Evolutionary conservation across 306 rosid species (phyloP).

Genomic region (Cyclanthera cordifolia): DNA sequence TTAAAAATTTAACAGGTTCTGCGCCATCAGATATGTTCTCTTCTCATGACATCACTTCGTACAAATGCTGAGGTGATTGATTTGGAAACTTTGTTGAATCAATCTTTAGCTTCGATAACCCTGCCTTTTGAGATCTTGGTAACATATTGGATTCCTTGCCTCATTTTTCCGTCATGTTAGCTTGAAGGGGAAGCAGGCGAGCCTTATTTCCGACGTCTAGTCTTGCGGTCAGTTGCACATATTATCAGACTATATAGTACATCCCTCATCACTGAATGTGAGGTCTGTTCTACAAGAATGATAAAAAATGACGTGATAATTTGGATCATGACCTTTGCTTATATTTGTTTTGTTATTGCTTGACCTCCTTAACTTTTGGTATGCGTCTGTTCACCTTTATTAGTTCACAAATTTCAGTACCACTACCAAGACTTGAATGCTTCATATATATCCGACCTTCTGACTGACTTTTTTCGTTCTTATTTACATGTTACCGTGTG

Average conservation of each 20-base stretch:
- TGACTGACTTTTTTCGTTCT: not conserved
- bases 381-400: not conserved
- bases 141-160: conserved; percentile 16
- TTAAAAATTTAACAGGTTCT: conserved; percentile 47
- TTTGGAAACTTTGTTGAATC: conserved; percentile 17
- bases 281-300: conserved; percentile 41
- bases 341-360: not conserved
- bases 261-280: conserved; percentile 88
- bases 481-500: not conserved
- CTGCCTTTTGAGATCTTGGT: conserved; percentile 16
- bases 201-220: conserved; percentile 86
- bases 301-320: not conserved
- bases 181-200: conserved; percentile 94
- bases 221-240: conserved; percentile 97
- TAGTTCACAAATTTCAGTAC: not conserved
- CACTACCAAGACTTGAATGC: not conserved
- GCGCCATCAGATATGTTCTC: conserved; percentile 72
- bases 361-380: not conserved
- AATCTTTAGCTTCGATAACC: conserved; percentile 8
- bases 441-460: not conserved
- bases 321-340: not conserved
- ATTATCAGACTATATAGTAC: conserved; percentile 92
- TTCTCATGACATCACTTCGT: conserved; percentile 90
- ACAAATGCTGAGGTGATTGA: conserved; percentile 72
- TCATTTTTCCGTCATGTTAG: conserved; percentile 30